phyloP scores from a whole-genome alignment of 2,329 filamentous ascomycete genomes.

The Tolypocladium sp. region DNA sequence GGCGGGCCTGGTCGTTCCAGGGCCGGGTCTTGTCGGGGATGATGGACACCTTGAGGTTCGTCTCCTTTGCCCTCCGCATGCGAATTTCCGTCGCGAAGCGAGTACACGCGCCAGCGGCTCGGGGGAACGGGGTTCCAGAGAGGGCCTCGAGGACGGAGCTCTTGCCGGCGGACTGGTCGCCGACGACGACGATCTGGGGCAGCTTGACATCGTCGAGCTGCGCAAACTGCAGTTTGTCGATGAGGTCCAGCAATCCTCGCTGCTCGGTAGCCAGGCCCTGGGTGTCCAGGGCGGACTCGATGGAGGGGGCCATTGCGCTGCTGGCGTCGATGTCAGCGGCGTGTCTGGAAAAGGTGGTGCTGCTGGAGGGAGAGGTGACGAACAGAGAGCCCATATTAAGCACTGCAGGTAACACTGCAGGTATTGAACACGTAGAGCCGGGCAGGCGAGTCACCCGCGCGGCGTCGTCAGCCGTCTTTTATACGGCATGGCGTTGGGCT shows the following conservation, averaged over 20 bases:
- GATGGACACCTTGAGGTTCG: conserved; percentile 40
- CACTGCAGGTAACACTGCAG: neutral
- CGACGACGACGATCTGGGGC: conserved; percentile 55
- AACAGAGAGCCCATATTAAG: conserved; percentile 7
- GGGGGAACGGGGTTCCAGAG: conserved; percentile 51
- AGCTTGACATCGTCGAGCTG: conserved; percentile 44
- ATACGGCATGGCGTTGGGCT: neutral
- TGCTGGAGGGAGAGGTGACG: neutral
- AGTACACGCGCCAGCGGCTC: conserved; percentile 51
- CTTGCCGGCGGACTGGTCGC: conserved; percentile 56
- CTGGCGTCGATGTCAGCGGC: conserved; percentile 7
- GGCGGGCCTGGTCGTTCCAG: conserved; percentile 34
- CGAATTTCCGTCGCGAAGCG: conserved; percentile 52
- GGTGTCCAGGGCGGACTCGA: conserved; percentile 39
- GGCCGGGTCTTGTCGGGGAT: conserved; percentile 42
- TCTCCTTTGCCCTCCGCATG: conserved; percentile 36
- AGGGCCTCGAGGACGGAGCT: conserved; percentile 56
- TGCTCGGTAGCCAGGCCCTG: conserved; percentile 45
- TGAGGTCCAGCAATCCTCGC: conserved; percentile 45
- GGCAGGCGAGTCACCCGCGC: neutral
- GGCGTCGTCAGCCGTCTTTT: neutral
- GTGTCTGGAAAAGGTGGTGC: conserved; percentile 3
- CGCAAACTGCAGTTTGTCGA: conserved; percentile 45
- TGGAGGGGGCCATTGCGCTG: conserved; percentile 27
- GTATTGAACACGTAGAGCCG: neutral